phyloP scores from a whole-genome alignment of 1,284 basidiomycete genomes.

The Tilletia caries region DNA sequence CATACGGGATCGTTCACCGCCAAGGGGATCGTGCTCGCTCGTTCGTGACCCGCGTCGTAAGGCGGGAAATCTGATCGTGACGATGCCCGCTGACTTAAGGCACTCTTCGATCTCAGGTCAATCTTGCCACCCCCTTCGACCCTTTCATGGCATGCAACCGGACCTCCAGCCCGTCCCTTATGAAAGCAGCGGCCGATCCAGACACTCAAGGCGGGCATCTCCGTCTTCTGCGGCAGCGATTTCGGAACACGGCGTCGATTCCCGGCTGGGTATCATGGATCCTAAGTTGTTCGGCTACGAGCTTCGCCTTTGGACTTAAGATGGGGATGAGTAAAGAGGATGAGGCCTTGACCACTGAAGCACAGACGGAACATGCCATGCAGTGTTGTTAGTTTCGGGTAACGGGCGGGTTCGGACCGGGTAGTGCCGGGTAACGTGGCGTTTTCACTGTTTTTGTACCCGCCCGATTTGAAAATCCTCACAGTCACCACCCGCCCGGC shows the following conservation, averaged over 20 bases:
- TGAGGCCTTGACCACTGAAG: no score
- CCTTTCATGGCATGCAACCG: slow-evolving; percentile 77
- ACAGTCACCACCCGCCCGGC: no score
- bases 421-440: no score
- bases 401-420: no score
- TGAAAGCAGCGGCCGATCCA: slow-evolving; percentile 67
- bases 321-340: slow-evolving; percentile 72
- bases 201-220: slow-evolving; percentile 80
- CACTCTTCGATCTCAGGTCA: no score
- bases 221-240: slow-evolving; percentile 90
- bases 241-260: slow-evolving; percentile 73
- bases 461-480: no score
- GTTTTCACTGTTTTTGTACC: no score
- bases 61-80: slow-evolving; percentile 79
- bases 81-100: no score
- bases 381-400: no score
- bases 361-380: no score
- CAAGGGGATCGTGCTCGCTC: slow-evolving; percentile 77
- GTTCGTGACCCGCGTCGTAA: slow-evolving; percentile 90
- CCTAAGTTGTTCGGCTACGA: slow-evolving; percentile 67
- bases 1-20: slow-evolving; percentile 57
- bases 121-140: no score
- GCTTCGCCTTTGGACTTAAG: slow-evolving; percentile 63
- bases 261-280: slow-evolving; percentile 69
- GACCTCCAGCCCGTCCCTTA: slow-evolving; percentile 75